Conservation (phyloP, 441 rosid genomes). For the Sinapis alba region DNA sequence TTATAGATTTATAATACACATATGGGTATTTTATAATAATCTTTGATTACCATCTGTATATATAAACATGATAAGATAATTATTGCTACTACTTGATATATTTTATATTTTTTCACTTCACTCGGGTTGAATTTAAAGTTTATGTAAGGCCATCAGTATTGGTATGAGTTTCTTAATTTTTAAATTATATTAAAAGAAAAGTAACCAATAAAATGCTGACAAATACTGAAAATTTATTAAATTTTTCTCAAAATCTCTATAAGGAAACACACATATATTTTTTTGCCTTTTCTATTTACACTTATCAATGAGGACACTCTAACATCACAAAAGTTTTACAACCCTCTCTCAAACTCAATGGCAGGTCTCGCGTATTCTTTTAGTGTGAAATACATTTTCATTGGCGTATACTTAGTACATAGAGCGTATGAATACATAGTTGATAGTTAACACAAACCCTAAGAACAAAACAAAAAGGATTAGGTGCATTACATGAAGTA, state of each 20-base stretch:
- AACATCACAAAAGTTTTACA: not conserved
- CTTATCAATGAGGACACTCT: not conserved
- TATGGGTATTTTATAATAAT: not conserved
- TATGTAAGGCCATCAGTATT: not conserved
- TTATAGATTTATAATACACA: not conserved
- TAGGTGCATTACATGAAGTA: not conserved
- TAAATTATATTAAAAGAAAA: not conserved
- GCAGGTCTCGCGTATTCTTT: not conserved
- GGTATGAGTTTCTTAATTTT: not conserved
- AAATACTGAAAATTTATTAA: not conserved
- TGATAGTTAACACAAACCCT: not conserved
- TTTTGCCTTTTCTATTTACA: not conserved
- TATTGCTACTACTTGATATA: not conserved
- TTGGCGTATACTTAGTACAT: not conserved
- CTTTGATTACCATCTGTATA: not conserved
- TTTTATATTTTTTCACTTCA: not conserved
- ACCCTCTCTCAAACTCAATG: conserved; percentile 1
- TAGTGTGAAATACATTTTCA: not conserved
- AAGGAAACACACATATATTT: not conserved
- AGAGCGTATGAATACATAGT: not conserved
- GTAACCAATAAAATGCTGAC: not conserved
- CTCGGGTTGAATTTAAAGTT: not conserved
- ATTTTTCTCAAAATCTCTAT: not conserved
- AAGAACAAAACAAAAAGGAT: not conserved
- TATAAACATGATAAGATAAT: not conserved